phyloP scores from a whole-genome alignment of 2,329 filamentous ascomycete genomes.

The Trichocomaceae sp. region DNA sequence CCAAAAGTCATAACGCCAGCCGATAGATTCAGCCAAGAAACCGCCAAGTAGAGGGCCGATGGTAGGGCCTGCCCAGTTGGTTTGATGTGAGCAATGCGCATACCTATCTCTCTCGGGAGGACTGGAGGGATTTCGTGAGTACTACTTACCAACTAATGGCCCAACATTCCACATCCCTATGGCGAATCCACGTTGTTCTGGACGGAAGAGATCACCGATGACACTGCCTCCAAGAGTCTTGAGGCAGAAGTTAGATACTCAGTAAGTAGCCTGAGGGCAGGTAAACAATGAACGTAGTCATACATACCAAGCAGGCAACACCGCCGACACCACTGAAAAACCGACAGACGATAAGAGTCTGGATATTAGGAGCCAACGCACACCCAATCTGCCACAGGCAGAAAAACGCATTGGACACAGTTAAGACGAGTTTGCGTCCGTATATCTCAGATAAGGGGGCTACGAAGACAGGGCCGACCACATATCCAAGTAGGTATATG shows the following conservation, averaged over 20 bases:
- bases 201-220: slow-evolving; percentile 40
- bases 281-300: not conserved
- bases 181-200: slow-evolving; percentile 37
- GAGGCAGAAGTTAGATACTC: slow-evolving; percentile 17
- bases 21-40: slow-evolving; percentile 34
- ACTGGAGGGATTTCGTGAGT: too few relatives aligned
- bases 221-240: slow-evolving; percentile 36
- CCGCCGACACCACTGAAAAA: slow-evolving; percentile 52
- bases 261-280: not conserved
- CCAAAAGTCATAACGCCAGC: slow-evolving; percentile 47
- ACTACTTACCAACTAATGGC: slow-evolving; percentile 24
- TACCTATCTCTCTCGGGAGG: too few relatives aligned
- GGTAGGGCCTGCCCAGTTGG: slow-evolving; percentile 15
- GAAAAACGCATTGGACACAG: slow-evolving; percentile 52
- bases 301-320: slow-evolving; percentile 21
- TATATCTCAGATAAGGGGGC: slow-evolving; percentile 61
- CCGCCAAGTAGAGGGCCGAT: slow-evolving; percentile 34
- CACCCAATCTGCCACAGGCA: slow-evolving; percentile 57
- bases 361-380: slow-evolving; percentile 52
- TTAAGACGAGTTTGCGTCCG: slow-evolving; percentile 54
- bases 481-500: slow-evolving; percentile 25
- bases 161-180: slow-evolving; percentile 39
- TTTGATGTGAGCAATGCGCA: too few relatives aligned
- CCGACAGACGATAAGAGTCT: slow-evolving; percentile 54
- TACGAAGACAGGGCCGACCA: slow-evolving; percentile 53